Percentiles rank a stretch among this genome's conserved stretches.
Evolutionary conservation across 345 rosid genomes (phyloP).

Genomic region (Eucalyptus grandis): DNA sequence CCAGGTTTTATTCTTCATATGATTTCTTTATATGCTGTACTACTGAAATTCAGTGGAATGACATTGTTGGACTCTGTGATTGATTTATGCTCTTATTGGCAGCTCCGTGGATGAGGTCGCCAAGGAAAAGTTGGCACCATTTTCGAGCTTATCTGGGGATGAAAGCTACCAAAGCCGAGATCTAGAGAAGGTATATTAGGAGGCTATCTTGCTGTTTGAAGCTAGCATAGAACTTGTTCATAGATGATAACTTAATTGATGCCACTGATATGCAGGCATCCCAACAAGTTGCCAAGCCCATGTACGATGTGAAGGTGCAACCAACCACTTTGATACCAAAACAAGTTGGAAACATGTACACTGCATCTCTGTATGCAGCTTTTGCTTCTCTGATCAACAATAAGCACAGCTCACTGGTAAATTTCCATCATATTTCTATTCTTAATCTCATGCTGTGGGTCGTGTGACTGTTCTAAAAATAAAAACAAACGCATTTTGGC

Average conservation of each 20-base stretch:
- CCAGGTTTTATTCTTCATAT: conserved; percentile 42
- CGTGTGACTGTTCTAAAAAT: not conserved
- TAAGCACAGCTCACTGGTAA: conserved; percentile 67
- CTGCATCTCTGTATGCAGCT: conserved; percentile 96
- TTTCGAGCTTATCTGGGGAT: conserved; percentile 55
- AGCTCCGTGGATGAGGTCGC: conserved; percentile 72
- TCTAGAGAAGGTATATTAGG: conserved; percentile 71
- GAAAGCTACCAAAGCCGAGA: conserved; percentile 97
- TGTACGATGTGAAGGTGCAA: conserved; percentile 79
- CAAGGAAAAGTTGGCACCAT: conserved; percentile 79
- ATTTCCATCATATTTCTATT: not conserved
- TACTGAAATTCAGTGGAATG: not conserved
- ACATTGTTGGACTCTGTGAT: not conserved
- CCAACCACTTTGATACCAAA: conserved; percentile 88
- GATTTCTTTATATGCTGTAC: not conserved
- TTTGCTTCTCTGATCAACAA: conserved; percentile 88
- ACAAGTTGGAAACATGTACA: conserved; percentile 99
- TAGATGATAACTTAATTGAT: not conserved
- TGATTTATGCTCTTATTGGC: not conserved
- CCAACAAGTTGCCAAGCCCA: conserved; percentile 84
- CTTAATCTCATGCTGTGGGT: not conserved
- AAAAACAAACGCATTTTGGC: not conserved
- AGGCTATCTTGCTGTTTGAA: not conserved
- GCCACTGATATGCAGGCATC: conserved; percentile 41
- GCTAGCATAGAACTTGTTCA: not conserved